phyloP scores from a whole-genome alignment of 2,329 filamentous ascomycete genomes.

The Fusarium caatingaense region DNA sequence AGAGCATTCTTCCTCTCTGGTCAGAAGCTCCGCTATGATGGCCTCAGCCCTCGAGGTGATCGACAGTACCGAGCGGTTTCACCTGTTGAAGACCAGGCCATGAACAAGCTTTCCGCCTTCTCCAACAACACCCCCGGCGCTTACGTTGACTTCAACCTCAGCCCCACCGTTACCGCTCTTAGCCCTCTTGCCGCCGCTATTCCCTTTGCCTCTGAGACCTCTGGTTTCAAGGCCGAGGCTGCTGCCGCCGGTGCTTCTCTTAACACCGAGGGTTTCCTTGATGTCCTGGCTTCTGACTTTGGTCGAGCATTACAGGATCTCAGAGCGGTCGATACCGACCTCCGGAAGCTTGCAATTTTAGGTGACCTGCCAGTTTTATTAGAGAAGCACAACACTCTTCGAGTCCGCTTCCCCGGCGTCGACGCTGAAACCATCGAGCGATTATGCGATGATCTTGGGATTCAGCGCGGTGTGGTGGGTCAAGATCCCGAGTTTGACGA shows the following conservation, averaged over 20 bases:
- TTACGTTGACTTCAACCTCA: slow-evolving; percentile 88
- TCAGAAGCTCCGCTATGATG: slow-evolving; percentile 88
- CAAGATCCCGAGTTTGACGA: slow-evolving; percentile 81
- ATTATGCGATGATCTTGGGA: slow-evolving; percentile 87
- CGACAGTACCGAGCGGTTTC: slow-evolving; percentile 84
- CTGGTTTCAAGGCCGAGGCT: slow-evolving; percentile 56
- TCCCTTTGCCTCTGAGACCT: slow-evolving; percentile 58
- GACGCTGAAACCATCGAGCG: slow-evolving; percentile 84
- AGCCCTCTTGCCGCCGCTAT: slow-evolving; percentile 73
- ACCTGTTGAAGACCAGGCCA: slow-evolving; percentile 77
- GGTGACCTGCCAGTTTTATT: slow-evolving; percentile 87
- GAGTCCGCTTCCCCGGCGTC: slow-evolving; percentile 91
- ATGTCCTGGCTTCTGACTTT: slow-evolving; percentile 88
- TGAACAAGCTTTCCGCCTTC: slow-evolving; percentile 72
- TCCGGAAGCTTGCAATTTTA: slow-evolving; percentile 79
- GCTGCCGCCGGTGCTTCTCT: slow-evolving; percentile 68
- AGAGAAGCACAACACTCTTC: slow-evolving; percentile 73
- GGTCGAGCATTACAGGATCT: slow-evolving; percentile 87
- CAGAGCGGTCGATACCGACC: slow-evolving; percentile 80
- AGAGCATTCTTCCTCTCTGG: slow-evolving; percentile 93
- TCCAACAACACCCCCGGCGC: slow-evolving; percentile 74
- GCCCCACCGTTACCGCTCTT: slow-evolving; percentile 89
- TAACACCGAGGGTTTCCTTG: slow-evolving; percentile 85
- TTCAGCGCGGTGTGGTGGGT: slow-evolving; percentile 80
- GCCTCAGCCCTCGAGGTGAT: slow-evolving; percentile 77